phyloP scores from a whole-genome alignment of 768 basidiomycete genomes.

The Collybiopsis luxurians region DNA sequence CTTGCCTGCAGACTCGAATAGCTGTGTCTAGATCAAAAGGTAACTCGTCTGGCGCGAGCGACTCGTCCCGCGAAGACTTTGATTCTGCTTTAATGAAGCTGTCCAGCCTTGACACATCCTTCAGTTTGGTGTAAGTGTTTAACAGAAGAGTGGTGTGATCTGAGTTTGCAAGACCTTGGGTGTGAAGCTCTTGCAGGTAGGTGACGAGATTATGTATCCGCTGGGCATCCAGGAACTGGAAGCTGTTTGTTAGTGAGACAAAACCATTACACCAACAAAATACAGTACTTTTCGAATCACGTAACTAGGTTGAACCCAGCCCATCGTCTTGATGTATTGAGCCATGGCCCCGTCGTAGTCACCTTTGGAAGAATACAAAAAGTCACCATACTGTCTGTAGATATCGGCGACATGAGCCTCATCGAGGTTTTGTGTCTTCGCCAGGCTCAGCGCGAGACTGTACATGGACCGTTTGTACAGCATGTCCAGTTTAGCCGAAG shows the following conservation, averaged over 20 bases:
- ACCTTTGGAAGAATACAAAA: constrained; percentile 76
- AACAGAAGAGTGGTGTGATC: constrained; percentile 96
- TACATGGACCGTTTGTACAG: constrained; percentile 81
- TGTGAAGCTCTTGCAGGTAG: constrained; percentile 94
- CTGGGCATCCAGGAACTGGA: constrained; percentile 93
- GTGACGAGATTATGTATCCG: constrained; percentile 93
- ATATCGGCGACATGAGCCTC: constrained; percentile 81
- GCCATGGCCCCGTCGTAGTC: constrained; percentile 94
- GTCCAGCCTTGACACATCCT: constrained; percentile 85
- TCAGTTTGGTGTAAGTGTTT: constrained; percentile 96
- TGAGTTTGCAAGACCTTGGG: constrained; percentile 85
- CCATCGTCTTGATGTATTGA: constrained; percentile 89
- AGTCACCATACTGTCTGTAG: constrained; percentile 86
- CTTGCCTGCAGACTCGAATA: constrained; percentile 94
- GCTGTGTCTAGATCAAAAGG: constrained; percentile 98
- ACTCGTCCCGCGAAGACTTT: constrained; percentile 33
- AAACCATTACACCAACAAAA: background rate
- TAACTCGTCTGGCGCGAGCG: constrained; percentile 53
- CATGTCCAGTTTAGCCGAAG: constrained; percentile 81
- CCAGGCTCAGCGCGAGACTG: constrained; percentile 77
- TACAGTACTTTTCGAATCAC: constrained; percentile 86
- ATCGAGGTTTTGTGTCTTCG: constrained; percentile 75
- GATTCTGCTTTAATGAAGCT: constrained; percentile 91
- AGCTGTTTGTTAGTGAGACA: background rate
- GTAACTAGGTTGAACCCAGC: constrained; percentile 88